Evolutionary conservation across 139 green algal genomes (phyloP).

Genomic region (Micromonas pusilla): DNA sequence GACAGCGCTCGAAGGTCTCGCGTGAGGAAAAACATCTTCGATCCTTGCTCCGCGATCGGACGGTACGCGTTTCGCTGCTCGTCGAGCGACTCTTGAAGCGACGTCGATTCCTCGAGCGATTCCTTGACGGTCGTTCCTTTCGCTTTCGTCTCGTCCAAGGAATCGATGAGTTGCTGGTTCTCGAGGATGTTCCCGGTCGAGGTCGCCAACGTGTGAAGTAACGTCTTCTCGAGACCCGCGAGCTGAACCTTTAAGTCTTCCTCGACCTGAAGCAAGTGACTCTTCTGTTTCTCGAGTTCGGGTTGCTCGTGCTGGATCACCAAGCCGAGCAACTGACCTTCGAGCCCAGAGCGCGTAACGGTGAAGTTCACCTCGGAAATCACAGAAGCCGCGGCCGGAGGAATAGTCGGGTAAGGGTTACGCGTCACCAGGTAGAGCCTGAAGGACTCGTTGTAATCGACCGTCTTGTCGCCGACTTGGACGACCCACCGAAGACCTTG

Average conservation of each 20-base stretch:
- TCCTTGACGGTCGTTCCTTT: constrained; percentile 47
- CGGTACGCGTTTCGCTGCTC: constrained; percentile 56
- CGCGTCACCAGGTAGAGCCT: constrained; percentile 66
- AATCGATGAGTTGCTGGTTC: constrained; percentile 63
- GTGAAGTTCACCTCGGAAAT: constrained; percentile 66
- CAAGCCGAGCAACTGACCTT: constrained; percentile 55
- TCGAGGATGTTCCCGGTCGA: constrained; percentile 64
- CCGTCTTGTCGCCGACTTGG: constrained; percentile 39
- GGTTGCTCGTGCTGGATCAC: constrained; percentile 64
- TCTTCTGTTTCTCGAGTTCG: constrained; percentile 69
- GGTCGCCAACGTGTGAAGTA: constrained; percentile 56
- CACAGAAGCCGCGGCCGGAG: constrained; percentile 47
- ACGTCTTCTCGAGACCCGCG: constrained; percentile 50
- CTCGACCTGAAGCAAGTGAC: constrained; percentile 51
- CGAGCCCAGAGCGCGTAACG: constrained; percentile 45
- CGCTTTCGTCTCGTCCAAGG: constrained; percentile 67
- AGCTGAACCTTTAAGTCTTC: constrained; percentile 63
- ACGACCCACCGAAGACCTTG: constrained; percentile 26
- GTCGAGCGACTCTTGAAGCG: constrained; percentile 53
- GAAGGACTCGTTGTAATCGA: constrained; percentile 70
- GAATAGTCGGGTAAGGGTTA: constrained; percentile 53
- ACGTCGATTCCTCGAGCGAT: constrained; percentile 47
- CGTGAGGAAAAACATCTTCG: constrained; percentile 63
- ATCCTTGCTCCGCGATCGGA: constrained; percentile 51
- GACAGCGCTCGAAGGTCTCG: constrained; percentile 52